These are phyloP conservation scores for Madurella fahalii DNA, from an alignment of 2,329 filamentous ascomycete species.

Conservation along the genomic window DNA sequence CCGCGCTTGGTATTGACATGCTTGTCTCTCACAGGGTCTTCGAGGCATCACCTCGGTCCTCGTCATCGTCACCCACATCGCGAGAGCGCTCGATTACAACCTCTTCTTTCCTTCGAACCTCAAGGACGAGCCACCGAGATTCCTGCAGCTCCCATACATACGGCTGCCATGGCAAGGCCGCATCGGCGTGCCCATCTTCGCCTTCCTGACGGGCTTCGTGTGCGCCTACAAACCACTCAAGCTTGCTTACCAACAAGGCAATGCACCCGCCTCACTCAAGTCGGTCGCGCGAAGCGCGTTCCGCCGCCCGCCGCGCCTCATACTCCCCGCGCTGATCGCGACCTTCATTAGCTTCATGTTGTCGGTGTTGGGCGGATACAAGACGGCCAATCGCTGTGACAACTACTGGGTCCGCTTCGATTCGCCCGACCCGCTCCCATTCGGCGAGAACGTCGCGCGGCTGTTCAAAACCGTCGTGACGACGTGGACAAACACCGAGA, in stretches of 20 bases:
- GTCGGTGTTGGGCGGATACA: slow-evolving; percentile 46
- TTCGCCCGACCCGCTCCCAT: slow-evolving; percentile 40
- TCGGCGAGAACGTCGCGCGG: slow-evolving; percentile 42
- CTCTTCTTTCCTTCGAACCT: slow-evolving; percentile 46
- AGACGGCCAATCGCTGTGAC: slow-evolving; percentile 43
- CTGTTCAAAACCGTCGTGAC: slow-evolving; percentile 43
- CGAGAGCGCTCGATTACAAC: slow-evolving; percentile 48
- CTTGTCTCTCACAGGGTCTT: slow-evolving; percentile 38
- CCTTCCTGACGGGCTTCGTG: slow-evolving; percentile 53
- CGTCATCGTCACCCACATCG: slow-evolving; percentile 49
- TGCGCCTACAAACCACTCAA: slow-evolving; percentile 52
- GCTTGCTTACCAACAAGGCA: slow-evolving; percentile 42
- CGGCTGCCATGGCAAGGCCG: slow-evolving; percentile 53
- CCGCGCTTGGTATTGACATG: not conserved
- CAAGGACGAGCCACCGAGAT: slow-evolving; percentile 37
- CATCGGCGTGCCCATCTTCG: slow-evolving; percentile 53
- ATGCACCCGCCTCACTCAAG: slow-evolving; percentile 40
- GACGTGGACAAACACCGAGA: slow-evolving; percentile 48
- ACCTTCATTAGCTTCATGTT: slow-evolving; percentile 47
- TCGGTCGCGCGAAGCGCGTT: slow-evolving; percentile 51
- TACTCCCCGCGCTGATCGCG: slow-evolving; percentile 49
- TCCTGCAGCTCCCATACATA: slow-evolving; percentile 49
- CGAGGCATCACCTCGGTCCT: slow-evolving; percentile 50
- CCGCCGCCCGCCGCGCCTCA: slow-evolving; percentile 47
- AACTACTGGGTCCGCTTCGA: slow-evolving; percentile 49